Percentiles rank a stretch among this genome's conserved stretches.
phyloP scores from a whole-genome alignment of 352 stramenopile genomes.

The Peronospora destructor region DNA sequence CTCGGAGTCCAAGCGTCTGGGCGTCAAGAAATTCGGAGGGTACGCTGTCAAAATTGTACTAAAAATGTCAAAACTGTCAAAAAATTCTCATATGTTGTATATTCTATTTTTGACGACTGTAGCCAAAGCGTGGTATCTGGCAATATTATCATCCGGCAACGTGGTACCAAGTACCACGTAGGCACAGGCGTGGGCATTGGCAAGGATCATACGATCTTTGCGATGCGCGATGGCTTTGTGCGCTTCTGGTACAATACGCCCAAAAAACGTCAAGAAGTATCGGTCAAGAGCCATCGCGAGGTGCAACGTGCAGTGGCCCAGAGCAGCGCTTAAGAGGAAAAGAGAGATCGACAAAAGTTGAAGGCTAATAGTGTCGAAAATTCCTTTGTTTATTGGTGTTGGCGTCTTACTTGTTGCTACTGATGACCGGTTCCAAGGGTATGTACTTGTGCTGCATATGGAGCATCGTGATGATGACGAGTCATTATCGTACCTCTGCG shows the following conservation, averaged over 20 bases:
- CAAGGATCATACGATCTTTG: conserved; percentile 93
- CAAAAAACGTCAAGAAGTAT: conserved; percentile 83
- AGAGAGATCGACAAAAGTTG: not conserved
- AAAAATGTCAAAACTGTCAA: not conserved
- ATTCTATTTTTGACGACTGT: not conserved
- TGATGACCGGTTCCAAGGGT: conserved; percentile 5
- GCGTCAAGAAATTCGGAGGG: conserved; percentile 96
- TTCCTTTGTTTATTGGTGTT: conserved; percentile 5
- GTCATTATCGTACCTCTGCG: conserved; percentile 18
- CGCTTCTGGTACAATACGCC: conserved; percentile 88
- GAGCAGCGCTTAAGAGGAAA: conserved; percentile 19
- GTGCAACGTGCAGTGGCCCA: conserved; percentile 34
- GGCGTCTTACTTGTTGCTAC: conserved; percentile 15
- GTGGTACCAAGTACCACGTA: conserved; percentile 93
- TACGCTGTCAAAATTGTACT: conserved; percentile 17
- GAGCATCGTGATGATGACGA: conserved; percentile 9
- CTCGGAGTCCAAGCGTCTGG: conserved; percentile 93
- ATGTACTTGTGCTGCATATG: not conserved
- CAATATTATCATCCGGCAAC: conserved; percentile 97
- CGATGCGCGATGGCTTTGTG: conserved; percentile 81
- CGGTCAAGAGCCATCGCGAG: conserved; percentile 68
- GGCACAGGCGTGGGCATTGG: conserved; percentile 91
- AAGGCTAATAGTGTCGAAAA: conserved; percentile 10
- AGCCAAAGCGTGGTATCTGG: conserved; percentile 86
- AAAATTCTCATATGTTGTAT: too few relatives aligned